Conservation (phyloP, 257 asterid genomes). For the Galeopsis tetrahit region DNA sequence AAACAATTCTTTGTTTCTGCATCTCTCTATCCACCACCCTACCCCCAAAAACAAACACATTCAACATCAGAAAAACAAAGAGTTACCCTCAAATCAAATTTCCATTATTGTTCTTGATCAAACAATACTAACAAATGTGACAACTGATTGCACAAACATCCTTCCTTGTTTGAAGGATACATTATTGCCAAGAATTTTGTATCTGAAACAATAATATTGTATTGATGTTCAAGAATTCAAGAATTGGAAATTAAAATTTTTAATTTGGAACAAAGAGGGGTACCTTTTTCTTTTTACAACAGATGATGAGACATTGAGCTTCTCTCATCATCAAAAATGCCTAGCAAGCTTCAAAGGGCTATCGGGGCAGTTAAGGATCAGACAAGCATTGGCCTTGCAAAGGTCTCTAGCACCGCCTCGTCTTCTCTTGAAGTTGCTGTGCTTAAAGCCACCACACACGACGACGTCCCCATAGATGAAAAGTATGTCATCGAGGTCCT, state of each 20-base stretch:
- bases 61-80: slow-evolving; percentile 2
- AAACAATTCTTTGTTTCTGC: background rate
- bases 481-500: slow-evolving; percentile 57
- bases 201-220: slow-evolving; percentile 5
- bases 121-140: slow-evolving; percentile 19
- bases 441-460: slow-evolving; percentile 83
- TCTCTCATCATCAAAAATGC: slow-evolving; percentile 48
- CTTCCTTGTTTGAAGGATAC: slow-evolving; percentile 1
- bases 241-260: slow-evolving; percentile 13
- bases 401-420: slow-evolving; percentile 61
- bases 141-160: slow-evolving; percentile 18
- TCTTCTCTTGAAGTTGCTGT: slow-evolving; percentile 75
- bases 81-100: slow-evolving; percentile 7
- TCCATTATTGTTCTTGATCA: slow-evolving; percentile 23
- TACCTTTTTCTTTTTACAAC: slow-evolving; percentile 7
- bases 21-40: slow-evolving; percentile 16
- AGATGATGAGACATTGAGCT: slow-evolving; percentile 32
- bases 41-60: background rate
- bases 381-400: slow-evolving; percentile 85
- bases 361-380: slow-evolving; percentile 84
- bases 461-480: slow-evolving; percentile 61
- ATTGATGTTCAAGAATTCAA: slow-evolving; percentile 17
- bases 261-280: background rate
- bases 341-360: slow-evolving; percentile 81
- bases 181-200: background rate